These are phyloP conservation scores for Leccinum pachyderme DNA, from an alignment of 1,284 basidiomycete species.

Conservation along the genomic window DNA sequence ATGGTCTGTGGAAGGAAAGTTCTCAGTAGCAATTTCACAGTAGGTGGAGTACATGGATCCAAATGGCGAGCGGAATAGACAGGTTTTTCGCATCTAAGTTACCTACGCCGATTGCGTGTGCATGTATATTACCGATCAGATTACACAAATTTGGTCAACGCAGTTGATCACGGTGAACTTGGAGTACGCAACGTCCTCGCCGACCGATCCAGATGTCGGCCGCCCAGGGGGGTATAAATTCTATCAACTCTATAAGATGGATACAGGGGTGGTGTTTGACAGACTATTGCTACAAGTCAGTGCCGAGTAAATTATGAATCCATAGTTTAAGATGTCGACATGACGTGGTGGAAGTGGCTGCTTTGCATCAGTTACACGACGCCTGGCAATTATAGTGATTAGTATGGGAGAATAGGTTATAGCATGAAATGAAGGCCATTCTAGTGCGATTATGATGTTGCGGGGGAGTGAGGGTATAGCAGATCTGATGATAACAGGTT, in stretches of 20 bases:
- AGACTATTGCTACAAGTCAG: conserved; percentile 29
- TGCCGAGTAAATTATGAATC: background rate
- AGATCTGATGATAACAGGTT: conserved; percentile 3
- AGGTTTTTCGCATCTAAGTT: background rate
- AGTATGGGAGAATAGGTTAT: background rate
- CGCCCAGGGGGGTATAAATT: background rate
- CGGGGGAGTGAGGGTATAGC: background rate
- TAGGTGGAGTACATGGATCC: background rate
- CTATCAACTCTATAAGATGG: background rate
- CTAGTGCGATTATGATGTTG: background rate
- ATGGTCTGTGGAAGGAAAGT: background rate
- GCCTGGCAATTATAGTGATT: background rate
- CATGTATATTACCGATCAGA: background rate
- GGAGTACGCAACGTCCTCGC: background rate
- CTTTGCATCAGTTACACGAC: background rate
- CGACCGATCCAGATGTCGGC: background rate
- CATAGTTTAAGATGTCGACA: background rate
- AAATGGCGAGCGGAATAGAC: background rate
- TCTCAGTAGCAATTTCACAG: background rate
- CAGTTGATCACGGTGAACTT: background rate
- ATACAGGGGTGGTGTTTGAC: conserved; percentile 3
- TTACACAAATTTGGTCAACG: background rate
- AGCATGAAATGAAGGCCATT: background rate
- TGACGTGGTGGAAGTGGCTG: background rate
- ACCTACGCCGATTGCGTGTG: background rate